phyloP scores from a whole-genome alignment of 192 early-diverging fungal genomes.

The Coemansia sp. region DNA sequence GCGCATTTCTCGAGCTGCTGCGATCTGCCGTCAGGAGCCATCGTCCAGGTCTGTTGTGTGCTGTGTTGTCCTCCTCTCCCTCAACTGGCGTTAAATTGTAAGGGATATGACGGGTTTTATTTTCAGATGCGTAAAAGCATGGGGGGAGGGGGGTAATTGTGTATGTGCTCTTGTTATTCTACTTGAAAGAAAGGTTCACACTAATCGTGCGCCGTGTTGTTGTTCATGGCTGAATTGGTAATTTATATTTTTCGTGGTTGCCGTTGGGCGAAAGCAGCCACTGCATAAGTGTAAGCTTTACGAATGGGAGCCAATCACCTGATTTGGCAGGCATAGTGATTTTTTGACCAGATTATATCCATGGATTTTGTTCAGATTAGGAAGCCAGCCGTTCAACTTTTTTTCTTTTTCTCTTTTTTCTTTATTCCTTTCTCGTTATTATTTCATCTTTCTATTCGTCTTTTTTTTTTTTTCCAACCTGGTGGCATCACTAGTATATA shows the following conservation, averaged over 20 bases:
- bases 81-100: no score
- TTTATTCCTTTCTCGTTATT: not conserved
- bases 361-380: not conserved
- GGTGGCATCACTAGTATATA: no score
- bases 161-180: not conserved
- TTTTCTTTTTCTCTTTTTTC: not conserved
- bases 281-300: not conserved
- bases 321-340: not conserved
- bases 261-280: no score
- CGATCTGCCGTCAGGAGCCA: not conserved
- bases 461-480: no score
- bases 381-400: not conserved
- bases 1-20: constrained; percentile 42
- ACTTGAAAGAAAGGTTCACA: not conserved
- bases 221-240: not conserved
- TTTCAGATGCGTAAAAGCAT: no score
- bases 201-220: not conserved
- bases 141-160: not conserved
- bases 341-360: not conserved
- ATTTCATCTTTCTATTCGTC: no score
- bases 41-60: no score
- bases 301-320: constrained; percentile 2
- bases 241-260: no score
- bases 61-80: no score
- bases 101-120: no score